These are phyloP conservation scores for Fragaria nilgerrensis DNA, from an alignment of 306 rosid genomes.

Conservation along the genomic window DNA sequence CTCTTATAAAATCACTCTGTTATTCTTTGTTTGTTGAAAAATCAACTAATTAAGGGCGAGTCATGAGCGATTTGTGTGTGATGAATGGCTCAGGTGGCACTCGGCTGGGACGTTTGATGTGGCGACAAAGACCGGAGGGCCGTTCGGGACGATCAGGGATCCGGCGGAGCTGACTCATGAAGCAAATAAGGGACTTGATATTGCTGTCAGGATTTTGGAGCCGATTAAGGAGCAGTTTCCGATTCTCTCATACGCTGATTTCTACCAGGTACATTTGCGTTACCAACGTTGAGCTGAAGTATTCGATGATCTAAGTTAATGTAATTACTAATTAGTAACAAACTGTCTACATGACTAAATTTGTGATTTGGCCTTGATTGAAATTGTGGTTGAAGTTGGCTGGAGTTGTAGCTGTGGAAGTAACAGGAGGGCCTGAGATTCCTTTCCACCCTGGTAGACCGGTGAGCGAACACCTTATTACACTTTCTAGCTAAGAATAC, in stretches of 20 bases:
- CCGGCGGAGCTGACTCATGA: constrained; percentile 51
- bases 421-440: constrained; percentile 65
- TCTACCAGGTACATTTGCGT: constrained; percentile 43
- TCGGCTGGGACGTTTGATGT: constrained; percentile 61
- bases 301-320: no score
- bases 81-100: constrained; percentile 50
- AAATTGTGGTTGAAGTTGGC: constrained; percentile 40
- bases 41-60: not conserved
- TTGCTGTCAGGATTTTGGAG: constrained; percentile 50
- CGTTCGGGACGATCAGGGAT: constrained; percentile 55
- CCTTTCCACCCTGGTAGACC: constrained; percentile 61
- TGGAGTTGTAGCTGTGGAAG: constrained; percentile 60
- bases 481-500: not conserved
- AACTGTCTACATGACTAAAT: not conserved
- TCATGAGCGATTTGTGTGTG: not conserved
- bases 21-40: not conserved
- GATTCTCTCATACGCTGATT: constrained; percentile 51
- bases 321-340: no score
- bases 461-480: constrained; percentile 31
- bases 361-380: not conserved
- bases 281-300: not conserved
- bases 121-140: constrained; percentile 52
- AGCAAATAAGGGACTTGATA: constrained; percentile 62
- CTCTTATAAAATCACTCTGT: not conserved
- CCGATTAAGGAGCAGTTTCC: constrained; percentile 53